These are phyloP conservation scores for Trypanosoma caninum DNA, from an alignment of 208 protist genomes.

Conservation along the genomic window DNA sequence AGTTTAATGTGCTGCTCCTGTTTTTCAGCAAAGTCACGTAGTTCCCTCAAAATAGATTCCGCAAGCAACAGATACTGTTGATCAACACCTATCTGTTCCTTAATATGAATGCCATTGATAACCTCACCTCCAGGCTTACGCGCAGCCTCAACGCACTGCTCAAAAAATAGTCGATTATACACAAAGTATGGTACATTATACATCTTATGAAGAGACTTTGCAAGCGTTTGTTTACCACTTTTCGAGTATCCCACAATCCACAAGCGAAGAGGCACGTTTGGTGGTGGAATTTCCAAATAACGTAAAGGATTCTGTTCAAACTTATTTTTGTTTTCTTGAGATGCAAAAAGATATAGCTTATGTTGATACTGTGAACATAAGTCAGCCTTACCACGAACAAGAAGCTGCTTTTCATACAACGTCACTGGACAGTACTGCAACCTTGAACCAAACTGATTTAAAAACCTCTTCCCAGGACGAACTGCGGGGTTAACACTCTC, in stretches of 20 bases:
- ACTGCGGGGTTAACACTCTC: constrained; percentile 34
- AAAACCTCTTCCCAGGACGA: constrained; percentile 46
- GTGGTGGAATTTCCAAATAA: constrained; percentile 48
- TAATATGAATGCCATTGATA: constrained; percentile 63
- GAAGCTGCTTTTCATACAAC: constrained; percentile 54
- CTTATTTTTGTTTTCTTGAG: constrained; percentile 38
- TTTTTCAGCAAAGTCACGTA: constrained; percentile 53
- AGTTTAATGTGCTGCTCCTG: constrained; percentile 54
- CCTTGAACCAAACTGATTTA: constrained; percentile 77
- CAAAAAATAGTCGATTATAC: constrained; percentile 75
- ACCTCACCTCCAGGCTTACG: constrained; percentile 41
- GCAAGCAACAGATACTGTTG: constrained; percentile 53
- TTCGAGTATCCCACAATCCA: constrained; percentile 71
- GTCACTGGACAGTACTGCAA: constrained; percentile 87
- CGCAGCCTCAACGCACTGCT: constrained; percentile 65
- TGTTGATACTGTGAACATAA: constrained; percentile 50
- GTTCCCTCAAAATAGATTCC: constrained; percentile 41
- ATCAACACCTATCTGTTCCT: constrained; percentile 26
- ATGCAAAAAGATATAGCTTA: constrained; percentile 79
- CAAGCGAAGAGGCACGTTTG: constrained; percentile 60
- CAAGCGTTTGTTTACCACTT: constrained; percentile 77
- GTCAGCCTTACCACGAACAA: constrained; percentile 66
- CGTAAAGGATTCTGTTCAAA: constrained; percentile 71
- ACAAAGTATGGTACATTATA: constrained; percentile 68
- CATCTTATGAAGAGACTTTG: constrained; percentile 33